Conservation (phyloP, 2,329 filamentous ascomycete genomes). For the Parafenestella ontariensis region DNA sequence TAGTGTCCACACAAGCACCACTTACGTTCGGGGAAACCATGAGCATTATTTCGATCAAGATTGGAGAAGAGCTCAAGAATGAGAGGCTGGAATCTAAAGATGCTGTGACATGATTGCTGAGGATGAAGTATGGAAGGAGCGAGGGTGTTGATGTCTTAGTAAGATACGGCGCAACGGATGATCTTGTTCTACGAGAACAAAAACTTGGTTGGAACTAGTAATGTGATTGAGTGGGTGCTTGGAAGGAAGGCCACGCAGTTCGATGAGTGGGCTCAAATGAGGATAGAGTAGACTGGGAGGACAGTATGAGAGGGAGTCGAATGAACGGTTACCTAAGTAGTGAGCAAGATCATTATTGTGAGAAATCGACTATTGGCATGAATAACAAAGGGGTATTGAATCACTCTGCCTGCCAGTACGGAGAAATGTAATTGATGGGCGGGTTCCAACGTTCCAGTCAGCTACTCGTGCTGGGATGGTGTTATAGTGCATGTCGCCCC, state of each 20-base stretch:
- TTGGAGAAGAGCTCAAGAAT: conserved; percentile 38
- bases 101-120: conserved; percentile 18
- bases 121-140: conserved; percentile 6
- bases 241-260: not conserved
- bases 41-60: no score
- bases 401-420: no score
- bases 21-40: no score
- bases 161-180: not conserved
- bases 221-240: not conserved
- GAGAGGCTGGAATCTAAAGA: conserved; percentile 21
- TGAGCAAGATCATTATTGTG: not conserved
- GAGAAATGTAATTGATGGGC: no score
- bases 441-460: not conserved
- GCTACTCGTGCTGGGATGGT: not conserved
- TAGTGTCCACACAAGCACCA: no score
- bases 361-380: not conserved
- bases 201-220: conserved; percentile 1
- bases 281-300: not conserved
- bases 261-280: not conserved
- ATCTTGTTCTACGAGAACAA: not conserved
- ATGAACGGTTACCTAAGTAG: not conserved
- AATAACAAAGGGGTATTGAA: no score
- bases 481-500: not conserved
- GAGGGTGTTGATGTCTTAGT: not conserved
- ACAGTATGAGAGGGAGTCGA: not conserved